Percentiles rank a stretch among this genome's conserved stretches.
Conservation (phyloP, 176 grass and related monocot genomes). For the Chrysopogon serrulatus region DNA sequence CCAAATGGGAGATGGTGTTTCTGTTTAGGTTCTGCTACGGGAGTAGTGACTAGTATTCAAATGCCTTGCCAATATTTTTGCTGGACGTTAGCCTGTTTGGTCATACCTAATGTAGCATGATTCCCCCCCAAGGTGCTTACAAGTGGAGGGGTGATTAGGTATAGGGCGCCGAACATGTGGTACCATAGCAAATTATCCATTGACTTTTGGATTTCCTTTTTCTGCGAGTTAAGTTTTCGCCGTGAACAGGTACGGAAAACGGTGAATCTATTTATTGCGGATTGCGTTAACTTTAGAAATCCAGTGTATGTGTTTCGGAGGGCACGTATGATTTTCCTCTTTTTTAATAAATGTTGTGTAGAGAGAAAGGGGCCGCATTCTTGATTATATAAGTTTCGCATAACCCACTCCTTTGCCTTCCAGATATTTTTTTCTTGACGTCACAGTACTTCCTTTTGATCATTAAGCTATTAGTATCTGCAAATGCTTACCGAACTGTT, state of each 20-base stretch:
- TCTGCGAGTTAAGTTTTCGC: neutral
- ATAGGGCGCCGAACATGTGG: neutral
- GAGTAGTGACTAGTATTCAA: neutral
- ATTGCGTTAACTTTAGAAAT: neutral
- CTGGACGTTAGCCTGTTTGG: neutral
- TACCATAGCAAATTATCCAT: neutral
- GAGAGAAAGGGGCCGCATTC: neutral
- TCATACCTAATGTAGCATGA: neutral
- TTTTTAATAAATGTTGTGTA: neutral
- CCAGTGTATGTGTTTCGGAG: neutral
- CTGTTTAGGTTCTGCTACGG: neutral
- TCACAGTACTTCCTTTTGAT: neutral
- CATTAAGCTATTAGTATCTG: neutral
- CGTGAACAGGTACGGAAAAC: neutral
- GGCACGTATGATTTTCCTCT: neutral
- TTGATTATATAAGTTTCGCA: neutral
- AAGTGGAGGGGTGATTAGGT: neutral
- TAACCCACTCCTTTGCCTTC: neutral
- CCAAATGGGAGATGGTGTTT: neutral
- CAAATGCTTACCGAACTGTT: slow-evolving; percentile 1
- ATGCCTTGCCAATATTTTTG: neutral
- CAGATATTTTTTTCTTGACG: neutral
- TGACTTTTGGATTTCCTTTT: neutral
- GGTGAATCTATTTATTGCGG: neutral
- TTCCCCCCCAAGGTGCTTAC: neutral